Evolutionary conservation across 345 rosid species (phyloP), one percentile per base, ranked within the genome.

Genomic region (Melaleuca quinquenervia): DNA sequence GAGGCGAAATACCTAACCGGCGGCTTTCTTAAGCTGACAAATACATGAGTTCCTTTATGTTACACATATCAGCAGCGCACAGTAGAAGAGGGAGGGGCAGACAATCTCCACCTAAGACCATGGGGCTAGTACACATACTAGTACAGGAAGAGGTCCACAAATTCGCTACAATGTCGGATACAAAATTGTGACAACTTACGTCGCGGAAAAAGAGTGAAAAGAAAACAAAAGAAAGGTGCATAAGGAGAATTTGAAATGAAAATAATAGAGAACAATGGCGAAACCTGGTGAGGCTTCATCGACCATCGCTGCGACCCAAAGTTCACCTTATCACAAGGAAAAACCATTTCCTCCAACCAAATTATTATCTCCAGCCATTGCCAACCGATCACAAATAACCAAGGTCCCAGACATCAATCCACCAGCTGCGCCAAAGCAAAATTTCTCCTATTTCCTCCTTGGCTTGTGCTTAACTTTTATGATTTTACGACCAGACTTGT

Each of bases 111-210:
- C 80, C 80, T 36, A 18, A 48, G 48, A 70, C 80, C 80, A 70
- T 41, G 80, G 36, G 78, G 48, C 80, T 70, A 70, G 80, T 36
- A 70, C 80, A 70, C 80, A 82, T 48, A 84, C 88, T 76, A 86
- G 26, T 87, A 88, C 88, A 87, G 64, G 83, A 64, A 86, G 85
- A 87, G 78, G 83, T 85, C 83, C 87, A 74, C 84, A 58, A 27
- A 54, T 87, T 82, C 83, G 52, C 85, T 82, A 78, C 56, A 24
- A 83, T 84, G 84, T 82, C 84, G 84, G 78, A 87, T 84, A 86
- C 93, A 92, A 92, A 92, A 89, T 89, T 91, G 93, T 85, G 88
- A 87, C 86, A 48, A 84, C 55, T 70, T 70, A 70, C 44, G 80
- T 70, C 80, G 80, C 80, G 26, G 80, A 70, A 70, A 70, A 70